These are phyloP conservation scores for Citrullus colocynthis DNA, from an alignment of 306 rosid genomes.

Conservation along the genomic window DNA sequence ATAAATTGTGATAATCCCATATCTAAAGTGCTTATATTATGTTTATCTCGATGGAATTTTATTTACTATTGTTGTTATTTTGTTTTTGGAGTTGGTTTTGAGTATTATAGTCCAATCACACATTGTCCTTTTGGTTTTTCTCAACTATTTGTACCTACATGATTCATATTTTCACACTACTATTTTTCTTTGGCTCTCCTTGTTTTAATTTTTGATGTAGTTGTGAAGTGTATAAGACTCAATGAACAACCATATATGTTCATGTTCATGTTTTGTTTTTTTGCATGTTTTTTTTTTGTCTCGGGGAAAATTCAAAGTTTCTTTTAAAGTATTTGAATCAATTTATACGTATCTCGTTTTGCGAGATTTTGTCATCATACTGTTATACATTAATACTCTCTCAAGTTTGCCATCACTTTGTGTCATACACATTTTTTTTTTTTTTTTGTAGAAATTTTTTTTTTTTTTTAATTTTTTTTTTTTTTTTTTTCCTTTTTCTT, in stretches of 20 bases:
- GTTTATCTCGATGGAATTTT: background rate
- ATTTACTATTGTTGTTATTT: background rate
- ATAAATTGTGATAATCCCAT: background rate
- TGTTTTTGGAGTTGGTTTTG: background rate
- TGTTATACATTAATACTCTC: background rate
- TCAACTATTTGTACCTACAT: background rate
- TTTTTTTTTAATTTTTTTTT: background rate
- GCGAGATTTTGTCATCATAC: background rate
- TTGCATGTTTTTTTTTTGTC: accelerated
- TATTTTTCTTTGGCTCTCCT: background rate
- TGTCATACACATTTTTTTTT: background rate
- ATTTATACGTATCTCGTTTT: background rate
- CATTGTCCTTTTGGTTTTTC: background rate
- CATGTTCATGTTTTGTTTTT: background rate
- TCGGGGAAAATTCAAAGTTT: background rate
- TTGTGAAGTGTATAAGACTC: background rate
- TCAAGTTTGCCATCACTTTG: background rate
- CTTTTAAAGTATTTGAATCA: background rate
- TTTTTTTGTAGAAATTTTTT: too few species aligned
- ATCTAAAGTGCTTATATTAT: background rate
- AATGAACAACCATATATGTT: background rate
- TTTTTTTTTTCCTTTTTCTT: background rate
- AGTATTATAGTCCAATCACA: background rate
- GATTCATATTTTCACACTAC: background rate
- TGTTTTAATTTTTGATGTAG: background rate